Conservation (phyloP, 73 alveolate genomes). For the Symbiodinium natans region DNA sequence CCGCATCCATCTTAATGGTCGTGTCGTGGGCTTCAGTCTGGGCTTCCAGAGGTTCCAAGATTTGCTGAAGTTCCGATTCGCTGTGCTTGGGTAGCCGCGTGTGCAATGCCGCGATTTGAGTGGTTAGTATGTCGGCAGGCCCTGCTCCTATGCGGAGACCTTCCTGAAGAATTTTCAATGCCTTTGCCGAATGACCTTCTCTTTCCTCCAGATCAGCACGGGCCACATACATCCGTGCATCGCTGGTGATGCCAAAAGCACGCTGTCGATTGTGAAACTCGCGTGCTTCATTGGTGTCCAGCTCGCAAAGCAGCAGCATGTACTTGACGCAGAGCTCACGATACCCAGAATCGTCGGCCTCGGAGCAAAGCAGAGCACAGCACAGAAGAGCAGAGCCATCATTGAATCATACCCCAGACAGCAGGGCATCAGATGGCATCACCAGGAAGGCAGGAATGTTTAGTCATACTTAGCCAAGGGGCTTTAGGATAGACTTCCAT, state of each 20-base stretch:
- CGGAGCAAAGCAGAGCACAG: background rate
- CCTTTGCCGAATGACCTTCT: background rate
- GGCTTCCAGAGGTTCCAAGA: background rate
- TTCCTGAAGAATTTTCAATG: conserved; percentile 5
- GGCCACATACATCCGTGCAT: conserved; percentile 73
- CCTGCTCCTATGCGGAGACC: conserved; percentile 76
- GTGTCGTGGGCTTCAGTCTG: background rate
- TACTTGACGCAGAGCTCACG: conserved; percentile 90
- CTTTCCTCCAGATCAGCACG: conserved; percentile 59
- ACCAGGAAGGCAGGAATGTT: background rate
- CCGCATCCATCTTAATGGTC: background rate
- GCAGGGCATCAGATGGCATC: background rate
- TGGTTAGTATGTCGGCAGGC: conserved; percentile 34
- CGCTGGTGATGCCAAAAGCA: conserved; percentile 78
- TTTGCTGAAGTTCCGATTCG: background rate
- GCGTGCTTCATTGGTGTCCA: conserved; percentile 49
- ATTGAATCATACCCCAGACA: too few species aligned
- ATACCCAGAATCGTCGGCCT: conserved; percentile 38
- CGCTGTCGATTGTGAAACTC: conserved; percentile 87
- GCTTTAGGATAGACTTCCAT: background rate
- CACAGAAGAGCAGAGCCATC: background rate
- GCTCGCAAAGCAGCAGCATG: background rate
- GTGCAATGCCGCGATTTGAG: background rate
- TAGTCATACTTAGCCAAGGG: background rate
- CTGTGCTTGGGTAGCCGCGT: background rate